Percentiles rank a stretch among this genome's conserved stretches.
Conservation (phyloP, 2,329 filamentous ascomycete species). For the Macrophomina tecta region DNA sequence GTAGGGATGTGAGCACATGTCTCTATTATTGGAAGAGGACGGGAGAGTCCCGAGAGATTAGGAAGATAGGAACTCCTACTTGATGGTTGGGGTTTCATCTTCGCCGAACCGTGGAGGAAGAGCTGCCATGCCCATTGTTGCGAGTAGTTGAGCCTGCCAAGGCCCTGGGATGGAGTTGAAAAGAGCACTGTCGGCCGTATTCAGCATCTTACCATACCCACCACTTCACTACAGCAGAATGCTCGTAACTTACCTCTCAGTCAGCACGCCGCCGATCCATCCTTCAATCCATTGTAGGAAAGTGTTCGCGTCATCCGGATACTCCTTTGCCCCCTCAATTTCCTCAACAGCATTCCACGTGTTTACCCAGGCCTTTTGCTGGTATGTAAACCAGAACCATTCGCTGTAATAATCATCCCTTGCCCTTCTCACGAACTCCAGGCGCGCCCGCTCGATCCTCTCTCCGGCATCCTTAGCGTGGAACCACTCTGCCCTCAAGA, state of each 20-base stretch:
- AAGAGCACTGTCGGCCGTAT: constrained; percentile 21
- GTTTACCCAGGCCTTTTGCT: constrained; percentile 54
- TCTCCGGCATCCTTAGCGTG: constrained; percentile 39
- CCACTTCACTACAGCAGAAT: neutral
- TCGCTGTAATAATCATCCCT: constrained; percentile 54
- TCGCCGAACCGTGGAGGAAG: constrained; percentile 37
- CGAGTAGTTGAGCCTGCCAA: constrained; percentile 46
- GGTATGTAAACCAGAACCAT: constrained; percentile 60
- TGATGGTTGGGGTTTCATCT: constrained; percentile 37
- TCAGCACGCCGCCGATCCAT: constrained; percentile 47
- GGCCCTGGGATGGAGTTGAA: constrained; percentile 45
- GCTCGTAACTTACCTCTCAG: constrained; percentile 17
- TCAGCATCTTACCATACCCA: neutral
- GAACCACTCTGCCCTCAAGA: constrained; percentile 40
- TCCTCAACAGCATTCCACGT: constrained; percentile 52
- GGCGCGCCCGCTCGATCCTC: constrained; percentile 43
- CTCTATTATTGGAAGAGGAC: neutral
- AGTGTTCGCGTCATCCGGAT: constrained; percentile 42
- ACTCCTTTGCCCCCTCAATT: constrained; percentile 41
- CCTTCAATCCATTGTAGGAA: constrained; percentile 49
- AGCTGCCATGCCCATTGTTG: constrained; percentile 38
- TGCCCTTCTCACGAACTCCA: constrained; percentile 48
- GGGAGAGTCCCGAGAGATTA: neutral
- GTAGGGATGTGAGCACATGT: neutral
- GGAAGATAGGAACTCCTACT: constrained; percentile 30